phyloP scores from a whole-genome alignment of 2,329 filamentous ascomycete species.

The Colletotrichum cordylinicola region DNA sequence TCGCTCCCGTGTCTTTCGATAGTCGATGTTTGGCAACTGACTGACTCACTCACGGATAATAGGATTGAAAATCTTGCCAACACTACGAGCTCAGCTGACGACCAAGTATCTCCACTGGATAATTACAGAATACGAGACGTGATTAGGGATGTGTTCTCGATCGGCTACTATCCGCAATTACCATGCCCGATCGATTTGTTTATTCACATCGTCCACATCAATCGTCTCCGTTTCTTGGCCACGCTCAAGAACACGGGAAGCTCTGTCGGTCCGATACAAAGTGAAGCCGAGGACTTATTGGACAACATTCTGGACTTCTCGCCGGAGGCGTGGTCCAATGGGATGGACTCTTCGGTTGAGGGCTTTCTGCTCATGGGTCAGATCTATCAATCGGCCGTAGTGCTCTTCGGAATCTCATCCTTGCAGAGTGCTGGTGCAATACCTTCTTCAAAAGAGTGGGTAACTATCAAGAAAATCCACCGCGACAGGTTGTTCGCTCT shows the following conservation, averaged over 20 bases:
- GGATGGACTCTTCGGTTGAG: neutral
- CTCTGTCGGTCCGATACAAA: neutral
- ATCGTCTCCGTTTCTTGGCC: conserved; percentile 36
- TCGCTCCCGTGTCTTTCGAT: neutral
- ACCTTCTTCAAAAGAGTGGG: conserved; percentile 17
- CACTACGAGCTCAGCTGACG: conserved; percentile 39
- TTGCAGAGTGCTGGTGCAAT: conserved; percentile 37
- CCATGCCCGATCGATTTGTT: conserved; percentile 37
- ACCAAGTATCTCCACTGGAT: conserved; percentile 28
- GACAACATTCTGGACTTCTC: conserved; percentile 31
- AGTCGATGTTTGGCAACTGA: neutral
- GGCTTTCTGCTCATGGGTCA: conserved; percentile 24
- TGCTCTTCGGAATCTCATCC: conserved; percentile 41
- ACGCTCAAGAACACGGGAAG: neutral
- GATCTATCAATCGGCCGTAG: conserved; percentile 33
- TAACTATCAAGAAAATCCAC: conserved; percentile 8
- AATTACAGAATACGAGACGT: conserved; percentile 29
- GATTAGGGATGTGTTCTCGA: conserved; percentile 30
- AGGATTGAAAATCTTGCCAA: conserved; percentile 38
- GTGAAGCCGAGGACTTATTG: neutral
- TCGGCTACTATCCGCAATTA: conserved; percentile 27
- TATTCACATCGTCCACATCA: conserved; percentile 37
- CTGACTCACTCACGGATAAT: conserved; percentile 24
- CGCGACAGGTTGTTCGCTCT: conserved; percentile 21
- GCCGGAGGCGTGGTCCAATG: conserved; percentile 33